Percentiles rank a stretch among this genome's conserved stretches.
phyloP scores from a whole-genome alignment of 257 asterid species.

The Scutellaria galericulata region DNA sequence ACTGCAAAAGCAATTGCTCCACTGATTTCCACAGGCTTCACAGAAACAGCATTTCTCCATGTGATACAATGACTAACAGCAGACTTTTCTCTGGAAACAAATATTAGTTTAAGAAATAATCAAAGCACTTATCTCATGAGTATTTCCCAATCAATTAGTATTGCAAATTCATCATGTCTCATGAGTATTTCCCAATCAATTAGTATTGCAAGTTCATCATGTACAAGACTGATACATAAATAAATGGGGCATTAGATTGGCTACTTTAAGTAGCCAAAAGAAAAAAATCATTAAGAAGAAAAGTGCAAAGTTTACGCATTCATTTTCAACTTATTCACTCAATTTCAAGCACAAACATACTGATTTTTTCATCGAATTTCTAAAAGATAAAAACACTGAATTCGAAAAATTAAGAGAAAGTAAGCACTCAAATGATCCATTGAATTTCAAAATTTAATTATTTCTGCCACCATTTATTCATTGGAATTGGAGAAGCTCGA shows the following conservation, averaged over 20 bases:
- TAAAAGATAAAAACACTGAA: background rate
- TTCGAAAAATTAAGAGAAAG: background rate
- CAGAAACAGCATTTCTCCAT: constrained; percentile 65
- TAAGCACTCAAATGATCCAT: background rate
- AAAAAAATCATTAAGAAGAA: background rate
- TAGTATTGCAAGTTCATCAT: constrained; percentile 19
- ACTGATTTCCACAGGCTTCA: constrained; percentile 63
- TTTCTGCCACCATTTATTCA: background rate
- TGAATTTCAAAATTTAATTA: background rate
- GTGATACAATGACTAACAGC: constrained; percentile 90
- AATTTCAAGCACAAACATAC: too few species aligned
- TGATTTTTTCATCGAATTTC: too few species aligned
- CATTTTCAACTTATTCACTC: too few species aligned
- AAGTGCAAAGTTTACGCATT: too few species aligned
- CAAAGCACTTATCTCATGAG: constrained; percentile 5
- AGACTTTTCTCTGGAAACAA: constrained; percentile 73
- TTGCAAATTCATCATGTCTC: background rate
- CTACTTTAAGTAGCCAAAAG: background rate
- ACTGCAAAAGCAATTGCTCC: constrained; percentile 85
- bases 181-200: background rate
- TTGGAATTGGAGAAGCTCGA: background rate
- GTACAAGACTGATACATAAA: background rate
- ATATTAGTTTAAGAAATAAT: constrained; percentile 8
- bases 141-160: background rate
- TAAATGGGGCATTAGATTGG: background rate